Base-by-base conservation (phyloP, 2,329 filamentous ascomycete species). In the Lecanoromycetidae sp. region DNA sequence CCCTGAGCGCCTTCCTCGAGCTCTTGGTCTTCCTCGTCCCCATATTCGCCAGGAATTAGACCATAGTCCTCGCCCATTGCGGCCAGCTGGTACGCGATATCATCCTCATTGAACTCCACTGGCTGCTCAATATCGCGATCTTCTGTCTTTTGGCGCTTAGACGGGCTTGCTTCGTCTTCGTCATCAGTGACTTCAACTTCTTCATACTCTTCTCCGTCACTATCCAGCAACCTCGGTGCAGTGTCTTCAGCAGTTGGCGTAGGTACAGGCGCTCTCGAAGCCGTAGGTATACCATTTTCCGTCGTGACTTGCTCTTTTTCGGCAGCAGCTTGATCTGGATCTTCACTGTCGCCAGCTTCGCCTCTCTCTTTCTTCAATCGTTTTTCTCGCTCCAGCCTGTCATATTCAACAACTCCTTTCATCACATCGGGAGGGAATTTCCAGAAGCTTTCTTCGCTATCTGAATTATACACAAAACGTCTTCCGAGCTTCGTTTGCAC, bases 401-500 rank as follows among this genome's bases (percentile, higher is more conserved):
- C 79, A 45, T 91, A 84, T 12, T 79, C 76, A 3, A 76, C 61
- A 1, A 81, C 76, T 0, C 79, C 87, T 51, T 82, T 80, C 74
- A 88, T 81, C 29, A 98, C 72, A 61, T 91, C 82, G 46, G 86
- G 78, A 0, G 91, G 91, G 57, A 95, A 91, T 58, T 87, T 87
- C 91, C 93, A 98, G 63, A 87, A 87, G 63, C 88, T 96, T 55
- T 87, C 75, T 30, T 90, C 84, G 55, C 90, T 94, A 45, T 76
- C 75, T 0, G 80, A 77, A 56, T 98, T 94, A 68, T 94, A 85
- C 2, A 88, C 87, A 60, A 98, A 98, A 44, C 88, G 77, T 48
- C 91, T 75, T 19, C 86, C 85, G 52, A 90, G 79, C 61, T 87
- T 95, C 1, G 91, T 98, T 61, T 83, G 85, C n/a, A 98, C 86